Conservation (phyloP, 2,329 filamentous ascomycete genomes). For the Hypoxylon rubiginosum region DNA sequence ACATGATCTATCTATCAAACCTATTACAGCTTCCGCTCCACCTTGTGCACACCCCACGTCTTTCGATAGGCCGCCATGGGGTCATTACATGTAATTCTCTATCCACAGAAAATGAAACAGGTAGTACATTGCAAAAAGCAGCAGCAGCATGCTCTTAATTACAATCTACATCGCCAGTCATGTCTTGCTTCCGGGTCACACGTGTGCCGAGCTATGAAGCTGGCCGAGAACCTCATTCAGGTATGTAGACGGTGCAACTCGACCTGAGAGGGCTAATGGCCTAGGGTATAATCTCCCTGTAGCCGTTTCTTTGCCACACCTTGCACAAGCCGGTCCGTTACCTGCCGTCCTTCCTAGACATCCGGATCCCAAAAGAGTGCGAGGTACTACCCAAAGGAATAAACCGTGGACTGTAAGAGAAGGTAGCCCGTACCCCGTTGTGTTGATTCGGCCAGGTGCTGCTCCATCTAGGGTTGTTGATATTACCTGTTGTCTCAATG, state of each 20-base stretch:
- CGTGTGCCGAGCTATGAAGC: background rate
- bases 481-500: slow-evolving; percentile 18
- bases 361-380: background rate
- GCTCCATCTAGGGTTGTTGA: background rate
- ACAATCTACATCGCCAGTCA: background rate
- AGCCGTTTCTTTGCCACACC: slow-evolving; percentile 46
- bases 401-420: background rate
- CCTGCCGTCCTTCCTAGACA: slow-evolving; percentile 39
- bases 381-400: background rate
- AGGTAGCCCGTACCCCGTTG: background rate
- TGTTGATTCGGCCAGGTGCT: slow-evolving; percentile 13
- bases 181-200: slow-evolving; percentile 18
- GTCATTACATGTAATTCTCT: background rate
- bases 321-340: slow-evolving; percentile 57
- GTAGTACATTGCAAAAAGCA: background rate
- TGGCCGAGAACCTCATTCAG: background rate
- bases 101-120: background rate
- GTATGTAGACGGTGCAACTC: background rate
- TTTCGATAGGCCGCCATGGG: background rate
- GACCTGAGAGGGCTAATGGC: no score
- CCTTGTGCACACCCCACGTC: background rate
- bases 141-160: background rate
- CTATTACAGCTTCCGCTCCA: background rate
- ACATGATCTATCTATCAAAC: slow-evolving; percentile 23
- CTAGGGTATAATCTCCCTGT: slow-evolving; percentile 10